Evolutionary conservation across 2,329 filamentous ascomycete genomes (phyloP).

Genomic region (Apiospora aurea): DNA sequence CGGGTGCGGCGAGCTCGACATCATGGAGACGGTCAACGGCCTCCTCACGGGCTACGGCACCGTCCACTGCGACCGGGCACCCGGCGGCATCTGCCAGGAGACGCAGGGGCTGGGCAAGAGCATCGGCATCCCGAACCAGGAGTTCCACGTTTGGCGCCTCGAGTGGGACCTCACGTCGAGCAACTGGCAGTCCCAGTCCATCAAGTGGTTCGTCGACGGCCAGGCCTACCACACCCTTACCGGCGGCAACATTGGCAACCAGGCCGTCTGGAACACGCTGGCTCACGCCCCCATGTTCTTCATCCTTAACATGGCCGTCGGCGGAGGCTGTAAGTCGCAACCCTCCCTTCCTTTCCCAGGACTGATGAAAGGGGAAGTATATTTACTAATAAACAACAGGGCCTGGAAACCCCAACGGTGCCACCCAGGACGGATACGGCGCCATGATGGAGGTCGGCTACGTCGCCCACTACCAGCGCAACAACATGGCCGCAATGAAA

Average conservation of each 20-base stretch:
- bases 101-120: conserved; percentile 41
- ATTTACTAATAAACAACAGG: background rate
- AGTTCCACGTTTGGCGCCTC: conserved; percentile 57
- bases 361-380: too few relatives aligned
- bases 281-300: conserved; percentile 52
- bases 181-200: conserved; percentile 54
- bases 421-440: conserved; percentile 54
- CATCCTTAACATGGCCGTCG: conserved; percentile 57
- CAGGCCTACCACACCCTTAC: conserved; percentile 50
- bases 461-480: conserved; percentile 46
- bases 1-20: conserved; percentile 57
- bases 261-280: conserved; percentile 53
- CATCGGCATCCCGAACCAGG: conserved; percentile 48
- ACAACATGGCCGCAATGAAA: background rate
- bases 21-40: conserved; percentile 58
- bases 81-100: conserved; percentile 58
- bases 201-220: conserved; percentile 58
- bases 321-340: conserved; percentile 41
- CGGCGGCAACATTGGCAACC: conserved; percentile 49
- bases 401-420: conserved; percentile 56
- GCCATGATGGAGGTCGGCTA: conserved; percentile 61
- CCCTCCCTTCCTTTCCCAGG: background rate
- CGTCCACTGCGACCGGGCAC: conserved; percentile 53
- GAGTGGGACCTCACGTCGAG: conserved; percentile 52
- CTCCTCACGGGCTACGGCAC: conserved; percentile 54